Conservation (phyloP, 2,329 filamentous ascomycete genomes). For the Colletotrichum filicis region DNA sequence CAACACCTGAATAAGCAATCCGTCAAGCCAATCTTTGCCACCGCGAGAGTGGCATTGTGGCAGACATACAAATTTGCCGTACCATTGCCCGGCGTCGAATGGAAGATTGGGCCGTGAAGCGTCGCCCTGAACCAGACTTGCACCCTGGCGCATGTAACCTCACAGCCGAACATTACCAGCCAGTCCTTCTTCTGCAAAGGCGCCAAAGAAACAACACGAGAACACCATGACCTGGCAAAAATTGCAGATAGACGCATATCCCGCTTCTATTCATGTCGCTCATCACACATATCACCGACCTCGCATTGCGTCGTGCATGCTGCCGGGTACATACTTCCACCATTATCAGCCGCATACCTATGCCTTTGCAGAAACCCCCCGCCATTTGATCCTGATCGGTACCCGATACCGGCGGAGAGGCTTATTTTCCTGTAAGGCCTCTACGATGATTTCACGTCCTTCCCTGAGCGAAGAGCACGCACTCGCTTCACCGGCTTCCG, state of each 20-base stretch:
- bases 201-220: neutral
- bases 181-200: neutral
- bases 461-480: neutral
- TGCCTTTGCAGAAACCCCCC: neutral
- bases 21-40: neutral
- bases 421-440: neutral
- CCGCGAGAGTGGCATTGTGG: neutral
- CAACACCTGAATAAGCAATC: neutral
- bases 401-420: neutral
- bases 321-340: neutral
- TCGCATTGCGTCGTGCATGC: neutral
- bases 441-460: neutral
- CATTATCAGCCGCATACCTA: neutral
- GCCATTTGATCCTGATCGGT: neutral
- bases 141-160: slow-evolving; percentile 13
- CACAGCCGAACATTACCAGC: neutral
- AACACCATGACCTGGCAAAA: neutral
- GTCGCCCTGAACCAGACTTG: slow-evolving; percentile 22
- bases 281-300: neutral
- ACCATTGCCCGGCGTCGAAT: neutral
- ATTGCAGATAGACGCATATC: slow-evolving; percentile 14
- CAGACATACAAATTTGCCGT: neutral
- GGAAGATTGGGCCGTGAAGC: slow-evolving; percentile 23
- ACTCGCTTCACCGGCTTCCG: neutral
- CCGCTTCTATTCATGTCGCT: slow-evolving; percentile 1